Percentiles rank a stretch among this genome's conserved stretches.
Evolutionary conservation across 805 yeast genomes (phyloP).

Genomic region (Ogataea ganodermae): DNA sequence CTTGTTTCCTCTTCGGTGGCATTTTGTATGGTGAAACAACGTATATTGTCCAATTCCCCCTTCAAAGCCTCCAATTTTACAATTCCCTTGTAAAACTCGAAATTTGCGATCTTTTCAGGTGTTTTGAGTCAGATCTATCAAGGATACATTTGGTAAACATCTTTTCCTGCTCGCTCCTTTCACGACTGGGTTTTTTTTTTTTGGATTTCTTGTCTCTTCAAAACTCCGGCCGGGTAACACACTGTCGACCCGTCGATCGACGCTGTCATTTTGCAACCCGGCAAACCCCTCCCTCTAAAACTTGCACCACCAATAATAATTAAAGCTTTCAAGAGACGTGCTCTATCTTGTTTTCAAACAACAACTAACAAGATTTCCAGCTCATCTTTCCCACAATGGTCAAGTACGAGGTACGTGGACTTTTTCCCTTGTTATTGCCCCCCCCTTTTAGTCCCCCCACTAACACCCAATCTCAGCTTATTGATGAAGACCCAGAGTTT

Average conservation of each 20-base stretch:
- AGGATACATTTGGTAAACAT: too few species aligned
- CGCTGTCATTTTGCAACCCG: not conserved
- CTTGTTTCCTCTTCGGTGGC: constrained; percentile 27
- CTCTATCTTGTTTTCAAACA: too few species aligned
- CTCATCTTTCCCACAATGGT: constrained; percentile 16
- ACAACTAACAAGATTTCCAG: not conserved
- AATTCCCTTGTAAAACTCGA: too few species aligned
- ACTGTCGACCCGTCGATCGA: not conserved
- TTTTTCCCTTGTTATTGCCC: not conserved
- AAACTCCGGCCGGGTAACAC: not conserved
- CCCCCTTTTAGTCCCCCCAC: not conserved
- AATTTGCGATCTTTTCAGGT: too few species aligned
- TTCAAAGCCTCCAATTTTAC: too few species aligned
- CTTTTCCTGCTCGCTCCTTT: too few species aligned
- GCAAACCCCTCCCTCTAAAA: too few species aligned
- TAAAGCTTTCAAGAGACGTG: not conserved
- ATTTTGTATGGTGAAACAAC: too few species aligned
- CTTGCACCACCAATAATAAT: not conserved
- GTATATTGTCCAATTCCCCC: too few species aligned
- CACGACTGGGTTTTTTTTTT: not conserved
- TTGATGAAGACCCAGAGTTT: constrained; percentile 81
- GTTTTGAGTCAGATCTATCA: too few species aligned
- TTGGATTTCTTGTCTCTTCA: not conserved
- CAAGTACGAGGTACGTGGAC: constrained; percentile 30
- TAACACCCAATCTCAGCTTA: constrained; percentile 36